Base-by-base conservation (phyloP, 2,329 filamentous ascomycete species). In the Penicillium italicum region DNA sequence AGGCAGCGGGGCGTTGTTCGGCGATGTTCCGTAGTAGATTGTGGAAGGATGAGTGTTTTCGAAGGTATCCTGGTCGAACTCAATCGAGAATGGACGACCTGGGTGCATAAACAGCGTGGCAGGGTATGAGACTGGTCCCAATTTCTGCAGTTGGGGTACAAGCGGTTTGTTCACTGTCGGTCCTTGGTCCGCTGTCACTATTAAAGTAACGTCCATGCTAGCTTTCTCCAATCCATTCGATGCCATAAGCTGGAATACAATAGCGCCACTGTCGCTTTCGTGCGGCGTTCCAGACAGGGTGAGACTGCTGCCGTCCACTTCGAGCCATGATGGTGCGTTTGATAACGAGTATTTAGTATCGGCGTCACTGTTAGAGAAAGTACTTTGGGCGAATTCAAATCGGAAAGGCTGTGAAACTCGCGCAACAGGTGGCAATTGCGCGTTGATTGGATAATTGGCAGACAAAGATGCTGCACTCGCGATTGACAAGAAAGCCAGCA, bases 341-440 rank as follows among this genome's bases (percentile, higher is more conserved):
- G 76, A 74, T 8, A 96, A 78, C 6, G 81, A 82, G 70, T 95
- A 96, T 6, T 81, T 81, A 48, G 91, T 80, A 40, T 77, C 67
- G 11, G 70, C 67, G 33, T 75, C 74, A 40, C 76, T 72, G 16
- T 88, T 87, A 14, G 79, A 78, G 73, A 96, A 96, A 0, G 91
- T 96, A 37, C 85, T 85, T 26, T 63, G 63, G 12, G 75, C 71
- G 50, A 78, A 77, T 41, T 64, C 61, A 59, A 78, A 78, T 44
- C 63, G 59, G 58, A 74, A 79, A 2, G 80, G 78, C 64, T 86
- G 69, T 38, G 81, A 82, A 56, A 89, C 78, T 61, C 88, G 82
- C 20, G 90, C 91, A 50, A 92, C 87, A 4, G 88, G 87, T 31
- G 91, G 91, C 1, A 95, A 81, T 72, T 96, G 91, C 2, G 89